These are phyloP conservation scores for Clavariopsis aquatica DNA, from an alignment of 495 filamentous ascomycete genomes.

Conservation along the genomic window DNA sequence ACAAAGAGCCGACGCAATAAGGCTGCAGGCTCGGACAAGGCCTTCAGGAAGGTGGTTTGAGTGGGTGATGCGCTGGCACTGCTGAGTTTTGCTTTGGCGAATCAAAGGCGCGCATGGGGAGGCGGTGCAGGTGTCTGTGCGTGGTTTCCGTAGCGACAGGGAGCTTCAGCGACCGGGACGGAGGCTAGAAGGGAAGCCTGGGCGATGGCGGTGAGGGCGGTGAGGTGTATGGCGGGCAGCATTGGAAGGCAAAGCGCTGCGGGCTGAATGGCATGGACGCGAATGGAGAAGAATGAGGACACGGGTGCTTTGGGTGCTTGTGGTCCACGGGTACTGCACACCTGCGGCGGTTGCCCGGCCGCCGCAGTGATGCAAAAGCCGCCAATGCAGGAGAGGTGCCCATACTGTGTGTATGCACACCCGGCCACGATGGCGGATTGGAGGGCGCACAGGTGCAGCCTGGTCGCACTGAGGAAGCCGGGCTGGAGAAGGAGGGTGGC, in stretches of 20 bases:
- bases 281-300: not conserved
- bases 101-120: not conserved
- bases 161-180: not conserved
- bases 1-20: not conserved
- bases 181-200: not conserved
- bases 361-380: not conserved
- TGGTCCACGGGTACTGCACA: too few species aligned
- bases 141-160: not conserved
- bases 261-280: not conserved
- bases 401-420: not conserved
- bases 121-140: not conserved
- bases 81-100: not conserved
- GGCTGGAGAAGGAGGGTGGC: not conserved
- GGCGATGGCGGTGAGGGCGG: not conserved
- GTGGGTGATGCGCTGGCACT: slow-evolving; percentile 23
- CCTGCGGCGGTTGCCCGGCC: not conserved
- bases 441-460: not conserved
- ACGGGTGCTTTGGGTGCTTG: not conserved
- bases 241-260: not conserved
- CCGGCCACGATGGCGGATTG: not conserved
- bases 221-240: not conserved
- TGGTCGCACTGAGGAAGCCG: not conserved
- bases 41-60: slow-evolving; percentile 4
- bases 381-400: not conserved
- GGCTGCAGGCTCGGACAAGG: slow-evolving; percentile 5